Conservation (phyloP, 1,139 yeast genomes). For the Kodamaea sp. region DNA sequence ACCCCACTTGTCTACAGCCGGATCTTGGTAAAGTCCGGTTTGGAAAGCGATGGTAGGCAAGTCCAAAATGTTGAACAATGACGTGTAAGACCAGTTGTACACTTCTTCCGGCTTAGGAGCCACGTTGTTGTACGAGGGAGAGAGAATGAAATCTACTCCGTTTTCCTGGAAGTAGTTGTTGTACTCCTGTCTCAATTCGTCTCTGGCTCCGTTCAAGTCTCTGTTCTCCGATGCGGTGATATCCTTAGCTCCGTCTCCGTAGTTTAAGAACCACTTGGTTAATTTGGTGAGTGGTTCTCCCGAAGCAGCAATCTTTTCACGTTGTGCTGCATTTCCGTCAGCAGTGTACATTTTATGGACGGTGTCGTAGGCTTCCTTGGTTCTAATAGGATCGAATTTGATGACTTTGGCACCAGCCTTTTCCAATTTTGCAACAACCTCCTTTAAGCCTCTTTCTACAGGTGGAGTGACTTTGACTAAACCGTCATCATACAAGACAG, state of each 20-base stretch:
- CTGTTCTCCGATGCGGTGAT: slow-evolving; percentile 48
- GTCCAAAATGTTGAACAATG: slow-evolving; percentile 66
- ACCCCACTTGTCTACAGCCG: slow-evolving; percentile 40
- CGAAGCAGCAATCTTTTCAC: slow-evolving; percentile 50
- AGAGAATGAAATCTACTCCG: slow-evolving; percentile 64
- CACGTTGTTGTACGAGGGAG: slow-evolving; percentile 70
- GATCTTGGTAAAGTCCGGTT: slow-evolving; percentile 62
- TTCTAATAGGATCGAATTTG: slow-evolving; percentile 53
- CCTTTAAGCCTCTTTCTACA: slow-evolving; percentile 33
- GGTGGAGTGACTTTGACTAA: slow-evolving; percentile 55
- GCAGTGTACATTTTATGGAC: slow-evolving; percentile 52
- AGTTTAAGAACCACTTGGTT: slow-evolving; percentile 59
- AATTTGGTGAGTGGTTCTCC: slow-evolving; percentile 68
- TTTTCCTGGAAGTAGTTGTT: slow-evolving; percentile 51
- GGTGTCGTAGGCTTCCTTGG: slow-evolving; percentile 51
- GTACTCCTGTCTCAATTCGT: slow-evolving; percentile 55
- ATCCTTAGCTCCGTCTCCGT: slow-evolving; percentile 54
- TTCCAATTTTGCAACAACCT: slow-evolving; percentile 17
- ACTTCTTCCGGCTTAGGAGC: slow-evolving; percentile 70
- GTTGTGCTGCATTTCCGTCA: slow-evolving; percentile 63
- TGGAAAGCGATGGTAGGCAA: slow-evolving; percentile 63
- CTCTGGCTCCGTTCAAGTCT: slow-evolving; percentile 51
- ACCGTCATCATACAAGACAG: slow-evolving; percentile 43
- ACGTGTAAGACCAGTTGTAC: slow-evolving; percentile 75
- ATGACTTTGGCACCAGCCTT: slow-evolving; percentile 21